Conservation (phyloP, 257 asterid genomes). For the Capsicum chinense region DNA sequence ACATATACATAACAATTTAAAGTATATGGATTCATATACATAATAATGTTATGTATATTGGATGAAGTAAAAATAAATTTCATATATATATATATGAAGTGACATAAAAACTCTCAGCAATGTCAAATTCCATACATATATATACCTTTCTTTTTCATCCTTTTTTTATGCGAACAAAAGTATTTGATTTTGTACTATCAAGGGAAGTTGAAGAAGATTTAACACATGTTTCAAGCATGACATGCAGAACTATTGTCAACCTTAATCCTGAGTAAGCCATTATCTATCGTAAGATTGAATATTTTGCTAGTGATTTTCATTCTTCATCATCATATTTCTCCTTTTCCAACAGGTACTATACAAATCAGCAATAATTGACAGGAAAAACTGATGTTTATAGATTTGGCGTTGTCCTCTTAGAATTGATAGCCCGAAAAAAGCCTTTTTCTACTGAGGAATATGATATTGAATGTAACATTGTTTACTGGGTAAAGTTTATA, state of each 20-base stretch:
- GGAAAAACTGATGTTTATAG: conserved; percentile 96
- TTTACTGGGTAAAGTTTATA: conserved; percentile 83
- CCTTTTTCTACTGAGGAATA: conserved; percentile 84
- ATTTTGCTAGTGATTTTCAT: not conserved
- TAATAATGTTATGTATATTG: too few species aligned
- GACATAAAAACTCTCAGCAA: too few species aligned
- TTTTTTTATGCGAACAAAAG: too few species aligned
- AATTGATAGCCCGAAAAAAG: conserved; percentile 86
- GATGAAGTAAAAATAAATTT: too few species aligned
- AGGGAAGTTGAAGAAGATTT: conserved; percentile 96
- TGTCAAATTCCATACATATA: too few species aligned
- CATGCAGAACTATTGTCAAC: conserved; percentile 94
- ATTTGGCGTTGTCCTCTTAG: conserved; percentile 92
- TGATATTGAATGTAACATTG: conserved; percentile 94
- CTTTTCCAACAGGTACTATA: conserved; percentile 69
- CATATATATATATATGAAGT: too few species aligned
- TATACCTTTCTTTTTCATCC: too few species aligned
- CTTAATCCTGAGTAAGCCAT: conserved; percentile 91
- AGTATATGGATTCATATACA: too few species aligned
- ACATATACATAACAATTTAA: too few species aligned
- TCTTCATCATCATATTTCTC: not conserved
- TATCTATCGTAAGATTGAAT: conserved; percentile 4
- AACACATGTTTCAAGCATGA: conserved; percentile 90
- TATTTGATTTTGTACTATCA: conserved; percentile 61
- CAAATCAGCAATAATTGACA: conserved; percentile 80